Base-by-base conservation (phyloP, 2,329 filamentous ascomycete genomes). In the Remersonia thermophila region DNA sequence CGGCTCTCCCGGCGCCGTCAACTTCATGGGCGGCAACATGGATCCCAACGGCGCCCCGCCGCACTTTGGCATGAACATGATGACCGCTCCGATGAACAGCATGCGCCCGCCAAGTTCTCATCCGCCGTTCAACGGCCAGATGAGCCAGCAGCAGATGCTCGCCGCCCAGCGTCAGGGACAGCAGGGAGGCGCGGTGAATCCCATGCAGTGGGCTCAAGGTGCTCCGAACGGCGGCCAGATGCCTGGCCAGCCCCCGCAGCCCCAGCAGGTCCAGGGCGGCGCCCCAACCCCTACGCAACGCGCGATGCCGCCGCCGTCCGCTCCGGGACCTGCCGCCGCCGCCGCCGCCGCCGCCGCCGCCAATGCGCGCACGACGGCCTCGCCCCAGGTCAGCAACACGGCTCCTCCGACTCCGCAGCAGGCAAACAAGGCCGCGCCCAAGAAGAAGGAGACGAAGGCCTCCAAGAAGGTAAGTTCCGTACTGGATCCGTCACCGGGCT, bases 371-470 rank as follows among this genome's bases (percentile, higher is more conserved):
- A 63, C 69, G 37, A 66, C 73, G 11, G 71, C 71, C 10, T 77
- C 75, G 13, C 77, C 75, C 16, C 75, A 78, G 48, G 69, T 73
- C 47, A 69, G 69, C 43, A 73, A 69, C 40, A 69, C 74, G 6
- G 80, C 79, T 26, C 83, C 83, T 1, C 83, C 83, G 1, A 91
- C 83, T 3, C 83, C 83, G 1, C 77, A 74, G 35, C 80, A 84
- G 53, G 57, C 65, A 2, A 79, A 77, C 52, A 89, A 89, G 63
- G 59, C 79, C 3, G 77, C 73, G 25, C 80, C 81, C 1, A 86
- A 84, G 58, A 89, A 89, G 70, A 83, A 84, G 64, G 74, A 77
- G 23, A 63, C 61, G 4, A 80, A 79, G 58, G 69, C 65, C 42
- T 64, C 71, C 4, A 81, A 79, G 57, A 83, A 84, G 76, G 80